Percentiles rank a stretch among this genome's conserved stretches.
phyloP scores from a whole-genome alignment of 805 yeast genomes.

The Teunomyces stri region DNA sequence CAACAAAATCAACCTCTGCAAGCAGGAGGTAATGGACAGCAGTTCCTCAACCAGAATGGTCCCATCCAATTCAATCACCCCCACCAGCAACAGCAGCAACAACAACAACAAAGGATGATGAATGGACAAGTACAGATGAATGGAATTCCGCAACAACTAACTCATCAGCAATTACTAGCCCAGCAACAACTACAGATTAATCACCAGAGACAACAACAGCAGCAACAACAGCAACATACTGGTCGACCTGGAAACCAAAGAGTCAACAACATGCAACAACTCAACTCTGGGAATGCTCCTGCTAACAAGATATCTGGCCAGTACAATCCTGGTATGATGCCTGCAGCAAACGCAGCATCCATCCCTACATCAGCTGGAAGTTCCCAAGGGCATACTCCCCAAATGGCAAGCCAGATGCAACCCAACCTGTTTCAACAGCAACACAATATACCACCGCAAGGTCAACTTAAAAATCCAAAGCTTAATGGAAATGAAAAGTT shows the following conservation, averaged over 20 bases:
- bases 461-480: slow-evolving; percentile 1
- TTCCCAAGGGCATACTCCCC: slow-evolving; percentile 31
- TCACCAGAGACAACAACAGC: slow-evolving; percentile 11
- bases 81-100: slow-evolving; percentile 6
- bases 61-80: neutral
- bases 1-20: neutral
- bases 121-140: slow-evolving; percentile 8
- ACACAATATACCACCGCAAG: slow-evolving; percentile 5
- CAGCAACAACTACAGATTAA: slow-evolving; percentile 11
- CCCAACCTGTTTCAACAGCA: slow-evolving; percentile 9
- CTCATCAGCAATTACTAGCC: slow-evolving; percentile 8
- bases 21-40: slow-evolving; percentile 1
- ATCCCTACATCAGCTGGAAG: slow-evolving; percentile 18
- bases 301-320: slow-evolving; percentile 11
- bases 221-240: slow-evolving; percentile 11
- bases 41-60: neutral
- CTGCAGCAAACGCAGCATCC: slow-evolving; percentile 25
- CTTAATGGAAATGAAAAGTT: slow-evolving; percentile 12
- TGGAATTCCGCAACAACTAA: slow-evolving; percentile 6
- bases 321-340: slow-evolving; percentile 10
- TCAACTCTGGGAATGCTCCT: slow-evolving; percentile 8
- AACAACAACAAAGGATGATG: slow-evolving; percentile 7
- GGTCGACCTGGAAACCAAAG: slow-evolving; percentile 18
- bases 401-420: slow-evolving; percentile 24
- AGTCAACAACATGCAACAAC: slow-evolving; percentile 18